A percentile compares a stretch with the other conserved stretches of the same genome.
These are phyloP conservation scores for Gossypium sturtianum DNA, from an alignment of 345 rosid genomes.

Conservation along the genomic window DNA sequence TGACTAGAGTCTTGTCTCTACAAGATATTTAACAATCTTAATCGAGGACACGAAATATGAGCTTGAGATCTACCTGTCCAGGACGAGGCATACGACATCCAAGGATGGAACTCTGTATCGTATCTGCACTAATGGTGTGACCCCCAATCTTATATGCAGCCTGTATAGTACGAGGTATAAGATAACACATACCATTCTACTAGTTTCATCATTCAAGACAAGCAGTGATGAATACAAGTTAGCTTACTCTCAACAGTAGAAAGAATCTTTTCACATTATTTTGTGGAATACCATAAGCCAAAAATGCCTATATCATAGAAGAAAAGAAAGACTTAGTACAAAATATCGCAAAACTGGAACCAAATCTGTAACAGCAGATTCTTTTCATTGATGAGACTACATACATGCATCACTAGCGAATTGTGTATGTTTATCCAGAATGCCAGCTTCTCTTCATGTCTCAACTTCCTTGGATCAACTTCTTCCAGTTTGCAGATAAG, in stretches of 20 bases:
- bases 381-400: slow-evolving; percentile 12
- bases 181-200: neutral
- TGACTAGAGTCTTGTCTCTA: neutral
- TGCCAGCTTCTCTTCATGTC: slow-evolving; percentile 80
- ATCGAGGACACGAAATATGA: neutral
- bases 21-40: neutral
- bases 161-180: slow-evolving; percentile 35
- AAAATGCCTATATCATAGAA: slow-evolving; percentile 56
- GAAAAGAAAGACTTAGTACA: slow-evolving; percentile 9
- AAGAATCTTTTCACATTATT: slow-evolving; percentile 77
- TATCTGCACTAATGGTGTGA: slow-evolving; percentile 79
- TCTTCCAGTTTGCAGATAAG: slow-evolving; percentile 73
- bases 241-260: slow-evolving; percentile 69
- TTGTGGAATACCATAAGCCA: slow-evolving; percentile 89
- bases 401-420: slow-evolving; percentile 96
- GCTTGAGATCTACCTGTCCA: slow-evolving; percentile 64
- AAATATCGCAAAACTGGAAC: neutral
- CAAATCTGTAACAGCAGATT: neutral
- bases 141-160: slow-evolving; percentile 98
- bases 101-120: slow-evolving; percentile 67
- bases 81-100: slow-evolving; percentile 93
- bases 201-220: neutral
- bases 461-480: slow-evolving; percentile 66
- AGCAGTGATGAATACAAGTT: neutral
- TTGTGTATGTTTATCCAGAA: slow-evolving; percentile 97